A percentile compares a stretch with the other conserved stretches of the same genome.
Evolutionary conservation across 116 monocot genomes (phyloP).

Genomic region (Trichopus zeylanicus): DNA sequence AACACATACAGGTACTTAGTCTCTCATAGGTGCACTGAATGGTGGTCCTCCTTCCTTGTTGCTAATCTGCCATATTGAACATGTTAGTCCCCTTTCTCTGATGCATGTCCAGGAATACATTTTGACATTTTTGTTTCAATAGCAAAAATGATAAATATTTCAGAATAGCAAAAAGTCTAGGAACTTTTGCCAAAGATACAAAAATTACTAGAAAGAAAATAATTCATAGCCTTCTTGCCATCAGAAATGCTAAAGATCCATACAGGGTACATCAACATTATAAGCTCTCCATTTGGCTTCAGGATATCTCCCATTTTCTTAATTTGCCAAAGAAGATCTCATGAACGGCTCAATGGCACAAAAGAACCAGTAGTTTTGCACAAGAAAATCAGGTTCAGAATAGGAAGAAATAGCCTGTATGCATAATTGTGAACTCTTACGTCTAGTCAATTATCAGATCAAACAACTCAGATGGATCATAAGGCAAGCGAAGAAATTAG

Average conservation of each 20-base stretch:
- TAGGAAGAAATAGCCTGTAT: not conserved
- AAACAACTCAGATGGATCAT: constrained; percentile 58
- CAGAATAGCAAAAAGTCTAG: too few relatives aligned
- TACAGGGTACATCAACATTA: constrained; percentile 72
- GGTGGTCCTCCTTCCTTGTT: constrained; percentile 37
- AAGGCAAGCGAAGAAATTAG: constrained; percentile 84
- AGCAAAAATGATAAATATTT: too few relatives aligned
- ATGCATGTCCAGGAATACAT: too few relatives aligned
- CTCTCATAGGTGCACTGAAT: constrained; percentile 27
- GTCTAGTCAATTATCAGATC: constrained; percentile 86
- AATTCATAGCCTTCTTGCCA: too few relatives aligned
- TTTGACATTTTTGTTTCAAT: too few relatives aligned
- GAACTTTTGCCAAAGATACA: too few relatives aligned
- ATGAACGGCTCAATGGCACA: constrained; percentile 80
- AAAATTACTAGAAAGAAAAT: too few relatives aligned
- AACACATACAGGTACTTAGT: constrained; percentile 14
- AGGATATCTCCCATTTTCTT: constrained; percentile 48
- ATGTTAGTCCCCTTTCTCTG: too few relatives aligned
- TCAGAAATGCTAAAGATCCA: not conserved
- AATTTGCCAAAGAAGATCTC: constrained; percentile 70
- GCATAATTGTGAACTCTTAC: constrained; percentile 29
- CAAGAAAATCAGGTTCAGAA: not conserved
- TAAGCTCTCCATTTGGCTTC: constrained; percentile 81
- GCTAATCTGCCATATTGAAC: constrained; percentile 18
- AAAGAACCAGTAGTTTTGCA: constrained; percentile 61